A percentile compares a stretch with the other conserved stretches of the same genome.
These are phyloP conservation scores for Ilex asprella DNA, from an alignment of 257 asterid genomes.

Conservation along the genomic window DNA sequence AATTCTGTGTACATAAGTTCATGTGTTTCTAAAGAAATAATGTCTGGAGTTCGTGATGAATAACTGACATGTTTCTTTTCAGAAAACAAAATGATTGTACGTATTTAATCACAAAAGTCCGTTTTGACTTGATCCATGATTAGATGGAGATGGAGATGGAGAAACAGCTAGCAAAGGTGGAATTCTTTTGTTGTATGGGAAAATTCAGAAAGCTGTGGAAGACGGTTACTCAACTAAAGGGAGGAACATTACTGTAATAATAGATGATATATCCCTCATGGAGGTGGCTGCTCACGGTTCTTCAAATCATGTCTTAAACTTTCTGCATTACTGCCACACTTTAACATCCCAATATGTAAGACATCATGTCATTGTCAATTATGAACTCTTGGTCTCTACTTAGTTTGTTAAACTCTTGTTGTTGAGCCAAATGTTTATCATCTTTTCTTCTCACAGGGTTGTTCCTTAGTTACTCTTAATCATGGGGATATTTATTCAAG, in stretches of 20 bases:
- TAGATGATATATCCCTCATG: slow-evolving; percentile 83
- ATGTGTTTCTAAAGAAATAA: too few relatives aligned
- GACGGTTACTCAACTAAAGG: slow-evolving; percentile 34
- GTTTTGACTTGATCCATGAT: slow-evolving; percentile 8
- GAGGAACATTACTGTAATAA: slow-evolving; percentile 39
- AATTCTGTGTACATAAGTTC: too few relatives aligned
- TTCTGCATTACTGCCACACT: slow-evolving; percentile 71
- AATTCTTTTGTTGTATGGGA: slow-evolving; percentile 51
- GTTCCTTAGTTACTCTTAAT: slow-evolving; percentile 63
- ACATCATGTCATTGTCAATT: slow-evolving; percentile 3
- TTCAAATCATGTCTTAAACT: slow-evolving; percentile 61
- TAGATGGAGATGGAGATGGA: slow-evolving; percentile 40
- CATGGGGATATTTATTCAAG: slow-evolving; percentile 73
- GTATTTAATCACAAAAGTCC: background rate
- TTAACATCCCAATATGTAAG: slow-evolving; percentile 77
- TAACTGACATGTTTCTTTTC: too few relatives aligned
- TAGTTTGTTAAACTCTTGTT: background rate
- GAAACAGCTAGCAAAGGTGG: slow-evolving; percentile 38
- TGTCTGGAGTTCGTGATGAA: too few relatives aligned
- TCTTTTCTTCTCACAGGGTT: slow-evolving; percentile 32
- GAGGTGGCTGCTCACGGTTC: slow-evolving; percentile 76
- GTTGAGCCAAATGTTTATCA: slow-evolving; percentile 7
- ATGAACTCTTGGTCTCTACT: background rate
- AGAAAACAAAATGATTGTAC: too few relatives aligned
- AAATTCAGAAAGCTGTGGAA: slow-evolving; percentile 73